Evolutionary conservation across 2,329 filamentous ascomycete species (phyloP).

Genomic region (Colletotrichum echinochloae): DNA sequence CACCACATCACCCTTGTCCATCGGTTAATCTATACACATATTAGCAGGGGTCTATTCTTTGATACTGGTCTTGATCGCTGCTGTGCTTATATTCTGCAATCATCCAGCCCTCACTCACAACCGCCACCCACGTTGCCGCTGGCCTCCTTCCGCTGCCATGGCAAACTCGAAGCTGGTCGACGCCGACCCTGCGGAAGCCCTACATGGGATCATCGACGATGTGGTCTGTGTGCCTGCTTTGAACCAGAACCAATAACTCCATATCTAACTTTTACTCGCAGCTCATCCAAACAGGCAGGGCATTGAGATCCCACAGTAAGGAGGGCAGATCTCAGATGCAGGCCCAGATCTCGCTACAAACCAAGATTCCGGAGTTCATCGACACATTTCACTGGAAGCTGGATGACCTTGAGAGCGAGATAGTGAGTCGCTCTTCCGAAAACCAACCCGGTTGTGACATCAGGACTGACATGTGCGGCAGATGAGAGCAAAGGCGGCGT

Average conservation of each 20-base stretch:
- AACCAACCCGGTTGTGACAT: neutral
- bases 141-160: conserved; percentile 12
- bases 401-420: conserved; percentile 68
- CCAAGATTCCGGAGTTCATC: conserved; percentile 61
- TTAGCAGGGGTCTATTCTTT: neutral
- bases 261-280: conserved; percentile 46
- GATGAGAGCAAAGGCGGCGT: conserved; percentile 65
- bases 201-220: conserved; percentile 67
- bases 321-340: conserved; percentile 53
- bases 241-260: neutral
- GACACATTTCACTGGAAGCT: conserved; percentile 64
- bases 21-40: neutral
- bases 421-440: conserved; percentile 55
- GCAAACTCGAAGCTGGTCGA: conserved; percentile 19
- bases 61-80: too few species aligned
- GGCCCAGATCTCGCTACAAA: conserved; percentile 50
- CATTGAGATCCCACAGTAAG: conserved; percentile 61
- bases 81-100: neutral
- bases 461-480: conserved; percentile 43
- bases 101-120: neutral
- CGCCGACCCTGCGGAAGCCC: conserved; percentile 54
- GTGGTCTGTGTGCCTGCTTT: conserved; percentile 57
- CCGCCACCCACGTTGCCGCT: neutral
- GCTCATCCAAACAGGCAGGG: conserved; percentile 71
- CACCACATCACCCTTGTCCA: neutral